These are phyloP conservation scores for Aspergillus mulundensis DNA, from an alignment of 495 filamentous ascomycete species.

Conservation along the genomic window DNA sequence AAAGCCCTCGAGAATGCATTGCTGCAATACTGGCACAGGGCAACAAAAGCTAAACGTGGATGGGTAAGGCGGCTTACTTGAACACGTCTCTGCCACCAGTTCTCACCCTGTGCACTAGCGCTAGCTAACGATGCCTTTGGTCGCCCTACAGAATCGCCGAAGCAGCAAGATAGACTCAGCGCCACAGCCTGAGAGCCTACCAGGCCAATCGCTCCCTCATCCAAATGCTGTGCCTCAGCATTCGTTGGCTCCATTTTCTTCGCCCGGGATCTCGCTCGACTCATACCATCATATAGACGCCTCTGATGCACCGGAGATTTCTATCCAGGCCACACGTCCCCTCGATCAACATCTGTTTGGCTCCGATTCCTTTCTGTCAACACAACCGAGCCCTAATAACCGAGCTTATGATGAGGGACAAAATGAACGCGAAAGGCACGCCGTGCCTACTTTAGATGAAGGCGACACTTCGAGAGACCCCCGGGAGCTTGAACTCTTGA, in stretches of 20 bases:
- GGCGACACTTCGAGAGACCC: background rate
- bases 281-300: background rate
- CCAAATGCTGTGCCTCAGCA: background rate
- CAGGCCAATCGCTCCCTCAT: background rate
- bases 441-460: background rate
- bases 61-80: slow-evolving; percentile 3
- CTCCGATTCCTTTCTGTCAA: background rate
- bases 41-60: background rate
- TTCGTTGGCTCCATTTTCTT: background rate
- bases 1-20: slow-evolving; percentile 1
- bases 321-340: background rate
- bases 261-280: background rate
- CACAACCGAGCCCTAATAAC: background rate
- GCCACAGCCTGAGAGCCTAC: background rate
- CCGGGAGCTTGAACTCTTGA: background rate
- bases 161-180: background rate
- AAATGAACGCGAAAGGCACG: background rate
- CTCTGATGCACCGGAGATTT: background rate
- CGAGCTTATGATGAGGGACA: background rate
- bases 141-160: background rate
- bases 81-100: background rate
- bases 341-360: background rate
- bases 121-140: slow-evolving; percentile 3
- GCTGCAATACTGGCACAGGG: background rate
- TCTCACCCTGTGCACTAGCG: background rate